Evolutionary conservation across 331 rosid genomes (phyloP), one percentile per base, ranked within the genome.

Genomic region (Pyracantha coccinea): DNA sequence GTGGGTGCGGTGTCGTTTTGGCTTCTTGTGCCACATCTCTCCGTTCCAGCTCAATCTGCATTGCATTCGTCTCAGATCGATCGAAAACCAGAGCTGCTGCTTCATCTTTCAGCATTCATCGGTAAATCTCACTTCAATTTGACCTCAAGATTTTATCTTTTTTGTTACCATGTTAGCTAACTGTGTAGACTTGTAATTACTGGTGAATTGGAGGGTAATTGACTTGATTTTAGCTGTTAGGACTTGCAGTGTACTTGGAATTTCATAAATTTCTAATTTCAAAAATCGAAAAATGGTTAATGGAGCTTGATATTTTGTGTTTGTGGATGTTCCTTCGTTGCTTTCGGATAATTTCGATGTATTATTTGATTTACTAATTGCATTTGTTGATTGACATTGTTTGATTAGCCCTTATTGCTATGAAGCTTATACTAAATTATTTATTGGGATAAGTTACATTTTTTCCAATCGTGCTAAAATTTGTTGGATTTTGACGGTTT

Each of bases 61-160:
- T 81, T 82, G 75, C 21, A 17, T 50, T 17, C 74, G n/a, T 75
- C 72, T 80, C 80, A 87, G 97, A 91, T 91, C 93, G 93, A 87
- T 77, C 81, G 83, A 23, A 80, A 32, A 78, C 23, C 21, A 14
- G 64, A 62, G 66, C 45, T 6, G 31, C 53, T 32, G 1, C 73
- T 80, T 61, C 21, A 41, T 81, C 78, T 74, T 54, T 79, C 60
- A 19, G 7, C 73, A 61, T 76, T 80, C 69, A 82, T 72, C 16
- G 50, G 77, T 72, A 80, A 75, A 71, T 50, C 27, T 15, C 54
- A 58, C 72, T 68, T 60, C 68, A 59, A 31, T 59, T 73, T 55
- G 64, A 50, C 70, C 35, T 72, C 52, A 17, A n/a, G 32, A n/a
- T 55, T 47, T 66, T 58, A 3, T 20, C 2, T 15, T 57, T 4